Base-by-base conservation (phyloP, 139 green algal species). In the Ostreobium quekettii region DNA sequence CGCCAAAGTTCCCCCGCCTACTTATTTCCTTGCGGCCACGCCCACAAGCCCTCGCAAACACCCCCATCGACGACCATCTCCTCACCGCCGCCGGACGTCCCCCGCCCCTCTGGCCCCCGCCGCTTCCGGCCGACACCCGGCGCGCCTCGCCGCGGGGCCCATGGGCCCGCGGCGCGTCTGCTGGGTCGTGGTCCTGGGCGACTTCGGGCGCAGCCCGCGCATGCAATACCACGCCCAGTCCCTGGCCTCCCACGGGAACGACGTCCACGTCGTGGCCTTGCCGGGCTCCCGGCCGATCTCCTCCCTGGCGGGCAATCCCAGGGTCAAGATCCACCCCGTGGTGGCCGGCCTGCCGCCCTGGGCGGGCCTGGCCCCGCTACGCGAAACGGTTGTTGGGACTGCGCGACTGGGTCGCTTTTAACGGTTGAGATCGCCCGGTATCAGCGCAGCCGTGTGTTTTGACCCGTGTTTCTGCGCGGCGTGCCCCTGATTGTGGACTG, bases 191-290 rank as follows among this genome's bases (percentile, higher is more conserved):
- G 94, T 98, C 4, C 80, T 99, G 2, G 93, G 94, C 35, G 94
- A 98, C 56, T 88, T 98, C 66, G 94, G 94, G 3, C 74, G 93
- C 11, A 96, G 88, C 67, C 93, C 93, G 0, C 76, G 93, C 2
- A 98, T 98, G 93, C 83, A 92, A 71, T 95, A 96, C 67, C 94
- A 99, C 71, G 73, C 92, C 2, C 37, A 87, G 0, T 97, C 91
- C 0, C 69, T 98, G 0, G 78, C 79, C 26, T 49, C 76, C 47
- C 29, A 46, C 15, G 82, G 74, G 6, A 77, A 74, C 24, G 58
- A 67, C 15, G 87, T 93, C 1, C 32, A 78, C 46, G 73, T 93
- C 0, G 56, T 95, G 22, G 86, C 85, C 2, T 85, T 87, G 36
- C 66, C 42, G 0, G 87, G 83, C 0, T 73, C 80, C 8, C 36